Evolutionary conservation across 768 basidiomycete species (phyloP).

Genomic region (Amanita molliuscula): DNA sequence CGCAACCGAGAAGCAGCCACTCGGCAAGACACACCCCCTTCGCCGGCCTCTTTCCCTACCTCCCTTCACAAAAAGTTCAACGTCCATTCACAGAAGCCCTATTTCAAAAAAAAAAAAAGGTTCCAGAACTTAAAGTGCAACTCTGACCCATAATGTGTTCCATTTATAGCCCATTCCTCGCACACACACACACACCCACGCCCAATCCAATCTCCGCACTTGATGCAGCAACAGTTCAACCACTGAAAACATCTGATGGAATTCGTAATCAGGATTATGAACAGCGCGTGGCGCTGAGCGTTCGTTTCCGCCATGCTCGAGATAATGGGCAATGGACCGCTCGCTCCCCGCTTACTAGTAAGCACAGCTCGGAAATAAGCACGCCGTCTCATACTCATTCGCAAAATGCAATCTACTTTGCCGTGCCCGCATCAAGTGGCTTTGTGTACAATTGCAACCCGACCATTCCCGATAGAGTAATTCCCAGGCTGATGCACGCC

Average conservation of each 20-base stretch:
- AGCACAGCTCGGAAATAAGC: neutral
- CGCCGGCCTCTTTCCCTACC: neutral
- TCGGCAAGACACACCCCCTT: neutral
- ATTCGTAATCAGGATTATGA: neutral
- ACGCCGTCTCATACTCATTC: neutral
- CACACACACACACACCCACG: neutral
- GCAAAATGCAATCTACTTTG: too few relatives aligned
- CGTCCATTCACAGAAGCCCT: neutral
- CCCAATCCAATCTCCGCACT: neutral
- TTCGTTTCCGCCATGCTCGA: too few relatives aligned
- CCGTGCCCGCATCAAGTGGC: neutral
- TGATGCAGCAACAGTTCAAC: neutral
- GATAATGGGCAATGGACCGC: neutral
- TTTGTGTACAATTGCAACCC: neutral
- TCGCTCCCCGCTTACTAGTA: neutral
- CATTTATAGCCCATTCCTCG: neutral
- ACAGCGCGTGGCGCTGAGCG: too few relatives aligned
- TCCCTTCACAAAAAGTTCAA: neutral
- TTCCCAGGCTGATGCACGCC: neutral
- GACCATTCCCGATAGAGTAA: slow-evolving; percentile 5
- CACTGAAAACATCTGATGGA: too few relatives aligned
- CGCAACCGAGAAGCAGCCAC: neutral
- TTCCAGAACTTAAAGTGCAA: neutral
- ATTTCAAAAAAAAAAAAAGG: neutral
- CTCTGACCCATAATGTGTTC: neutral